Evolutionary conservation across 2,329 filamentous ascomycete species (phyloP).

Genomic region (Pseudocercospora fijiensis): DNA sequence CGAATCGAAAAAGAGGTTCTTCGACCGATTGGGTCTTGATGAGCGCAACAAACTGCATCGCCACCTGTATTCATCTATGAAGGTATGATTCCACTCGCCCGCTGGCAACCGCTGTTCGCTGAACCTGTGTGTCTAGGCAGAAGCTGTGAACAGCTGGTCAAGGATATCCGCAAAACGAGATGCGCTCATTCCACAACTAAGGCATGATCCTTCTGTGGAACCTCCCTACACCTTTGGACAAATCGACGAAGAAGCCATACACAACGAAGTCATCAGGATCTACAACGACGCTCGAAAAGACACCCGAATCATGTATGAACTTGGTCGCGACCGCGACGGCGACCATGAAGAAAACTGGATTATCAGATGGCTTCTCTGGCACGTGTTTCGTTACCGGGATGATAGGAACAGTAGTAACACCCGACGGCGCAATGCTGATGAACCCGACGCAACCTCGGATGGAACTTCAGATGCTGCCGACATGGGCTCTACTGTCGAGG

Average conservation of each 20-base stretch:
- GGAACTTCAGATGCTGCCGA: slow-evolving; percentile 8
- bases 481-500: background rate
- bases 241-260: slow-evolving; percentile 47
- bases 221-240: slow-evolving; percentile 42
- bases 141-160: slow-evolving; percentile 42
- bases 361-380: slow-evolving; percentile 44
- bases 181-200: slow-evolving; percentile 18
- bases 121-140: slow-evolving; percentile 33
- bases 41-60: slow-evolving; percentile 38
- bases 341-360: slow-evolving; percentile 49
- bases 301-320: slow-evolving; percentile 43
- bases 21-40: slow-evolving; percentile 42
- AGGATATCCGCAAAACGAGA: slow-evolving; percentile 40
- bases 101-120: background rate
- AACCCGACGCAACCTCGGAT: slow-evolving; percentile 12
- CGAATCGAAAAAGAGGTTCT: slow-evolving; percentile 44
- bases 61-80: slow-evolving; percentile 43
- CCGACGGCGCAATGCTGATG: slow-evolving; percentile 13
- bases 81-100: slow-evolving; percentile 33
- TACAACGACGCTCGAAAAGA: slow-evolving; percentile 38
- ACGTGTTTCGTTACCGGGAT: slow-evolving; percentile 21
- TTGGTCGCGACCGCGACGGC: slow-evolving; percentile 40
- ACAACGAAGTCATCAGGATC: slow-evolving; percentile 43
- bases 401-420: slow-evolving; percentile 14
- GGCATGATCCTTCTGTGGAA: slow-evolving; percentile 17